These are phyloP conservation scores for Neurospora sp. DNA, from an alignment of 495 filamentous ascomycete species.

Conservation along the genomic window DNA sequence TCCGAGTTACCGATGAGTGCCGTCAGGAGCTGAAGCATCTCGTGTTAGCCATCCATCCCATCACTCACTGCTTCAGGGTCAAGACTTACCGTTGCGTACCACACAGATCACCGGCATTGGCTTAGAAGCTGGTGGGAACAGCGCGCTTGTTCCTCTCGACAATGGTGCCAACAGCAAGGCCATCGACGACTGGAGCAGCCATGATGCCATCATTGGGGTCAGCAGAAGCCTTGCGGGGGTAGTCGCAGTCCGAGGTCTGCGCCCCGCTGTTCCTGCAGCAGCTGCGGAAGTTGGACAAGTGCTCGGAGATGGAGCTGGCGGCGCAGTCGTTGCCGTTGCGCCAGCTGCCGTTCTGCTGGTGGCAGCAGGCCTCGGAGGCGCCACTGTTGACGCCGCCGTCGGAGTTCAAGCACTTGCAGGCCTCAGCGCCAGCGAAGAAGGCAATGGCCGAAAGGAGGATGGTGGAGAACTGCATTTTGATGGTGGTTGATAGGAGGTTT, in stretches of 20 bases:
- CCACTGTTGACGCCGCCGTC: neutral
- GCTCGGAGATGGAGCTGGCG: constrained; percentile 34
- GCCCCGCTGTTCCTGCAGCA: neutral
- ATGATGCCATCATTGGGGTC: neutral
- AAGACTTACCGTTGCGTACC: neutral
- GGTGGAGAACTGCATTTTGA: neutral
- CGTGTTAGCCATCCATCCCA: neutral
- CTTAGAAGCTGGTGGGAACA: neutral
- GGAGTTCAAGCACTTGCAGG: neutral
- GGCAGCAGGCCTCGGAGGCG: neutral
- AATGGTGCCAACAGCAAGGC: neutral
- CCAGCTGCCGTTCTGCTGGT: neutral
- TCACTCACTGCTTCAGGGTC: neutral
- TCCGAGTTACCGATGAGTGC: neutral
- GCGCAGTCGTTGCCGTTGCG: constrained; percentile 20
- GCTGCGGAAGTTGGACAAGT: constrained; percentile 30
- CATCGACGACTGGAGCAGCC: neutral
- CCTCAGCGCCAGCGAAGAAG: neutral
- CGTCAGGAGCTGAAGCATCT: neutral
- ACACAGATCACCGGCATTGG: neutral
- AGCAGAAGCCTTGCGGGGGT: neutral
- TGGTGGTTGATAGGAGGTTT: neutral
- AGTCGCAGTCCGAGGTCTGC: neutral
- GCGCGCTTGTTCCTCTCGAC: neutral
- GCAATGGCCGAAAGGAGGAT: neutral